Evolutionary conservation across 2,329 filamentous ascomycete genomes (phyloP).

Genomic region (Ceratocystis colombiana): DNA sequence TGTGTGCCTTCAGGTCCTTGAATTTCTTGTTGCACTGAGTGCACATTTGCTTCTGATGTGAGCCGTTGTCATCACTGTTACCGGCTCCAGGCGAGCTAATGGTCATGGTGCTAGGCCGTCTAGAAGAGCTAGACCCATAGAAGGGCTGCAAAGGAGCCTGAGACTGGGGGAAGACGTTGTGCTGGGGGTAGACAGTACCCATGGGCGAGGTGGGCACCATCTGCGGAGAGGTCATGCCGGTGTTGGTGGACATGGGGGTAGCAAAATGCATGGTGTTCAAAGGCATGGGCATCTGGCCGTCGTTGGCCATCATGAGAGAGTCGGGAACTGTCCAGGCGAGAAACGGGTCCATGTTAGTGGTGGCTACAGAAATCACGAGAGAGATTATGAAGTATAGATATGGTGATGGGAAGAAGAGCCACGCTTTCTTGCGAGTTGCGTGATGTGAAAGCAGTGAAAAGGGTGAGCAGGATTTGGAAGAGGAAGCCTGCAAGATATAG

Average conservation of each 20-base stretch:
- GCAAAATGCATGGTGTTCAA: slow-evolving; percentile 15
- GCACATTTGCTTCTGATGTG: slow-evolving; percentile 51
- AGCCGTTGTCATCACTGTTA: slow-evolving; percentile 52
- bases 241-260: slow-evolving; percentile 4
- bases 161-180: slow-evolving; percentile 5
- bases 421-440: background rate
- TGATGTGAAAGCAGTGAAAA: background rate
- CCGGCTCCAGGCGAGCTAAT: slow-evolving; percentile 35
- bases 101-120: slow-evolving; percentile 33
- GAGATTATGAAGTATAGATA: background rate
- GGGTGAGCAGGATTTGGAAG: background rate
- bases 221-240: slow-evolving; percentile 19
- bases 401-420: background rate
- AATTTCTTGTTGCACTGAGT: slow-evolving; percentile 76
- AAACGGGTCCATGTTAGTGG: slow-evolving; percentile 18
- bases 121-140: slow-evolving; percentile 36
- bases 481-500: no score
- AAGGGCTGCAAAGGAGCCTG: slow-evolving; percentile 6
- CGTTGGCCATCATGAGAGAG: slow-evolving; percentile 13
- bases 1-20: slow-evolving; percentile 87
- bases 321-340: slow-evolving; percentile 10
- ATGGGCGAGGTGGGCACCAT: slow-evolving; percentile 21
- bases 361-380: background rate
- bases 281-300: slow-evolving; percentile 13
- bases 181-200: slow-evolving; percentile 17